These are phyloP conservation scores for Microdochium paspali DNA, from an alignment of 2,329 filamentous ascomycete genomes.

Conservation along the genomic window DNA sequence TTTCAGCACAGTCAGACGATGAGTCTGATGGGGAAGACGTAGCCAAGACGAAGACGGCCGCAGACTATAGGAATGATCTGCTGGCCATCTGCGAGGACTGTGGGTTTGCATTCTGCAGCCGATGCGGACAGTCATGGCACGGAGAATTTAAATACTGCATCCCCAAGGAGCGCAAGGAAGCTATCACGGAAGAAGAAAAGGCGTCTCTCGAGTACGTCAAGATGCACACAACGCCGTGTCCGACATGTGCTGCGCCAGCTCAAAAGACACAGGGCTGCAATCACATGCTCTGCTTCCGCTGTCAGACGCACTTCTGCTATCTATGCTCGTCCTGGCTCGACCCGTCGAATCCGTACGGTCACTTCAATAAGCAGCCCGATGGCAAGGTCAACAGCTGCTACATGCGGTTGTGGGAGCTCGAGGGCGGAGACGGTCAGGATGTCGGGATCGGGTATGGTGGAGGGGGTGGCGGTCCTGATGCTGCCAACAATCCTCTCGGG, in stretches of 20 bases:
- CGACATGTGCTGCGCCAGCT: constrained; percentile 73
- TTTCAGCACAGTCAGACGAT: constrained; percentile 45
- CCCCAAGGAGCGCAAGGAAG: constrained; percentile 54
- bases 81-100: constrained; percentile 85
- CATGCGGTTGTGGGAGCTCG: constrained; percentile 82
- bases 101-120: constrained; percentile 74
- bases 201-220: constrained; percentile 78
- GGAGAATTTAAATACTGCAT: constrained; percentile 69
- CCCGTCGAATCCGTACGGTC: constrained; percentile 71
- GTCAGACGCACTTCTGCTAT: constrained; percentile 90
- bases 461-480: no score
- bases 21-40: constrained; percentile 37
- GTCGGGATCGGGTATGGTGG: constrained; percentile 35
- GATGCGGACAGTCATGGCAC: constrained; percentile 74
- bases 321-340: constrained; percentile 83
- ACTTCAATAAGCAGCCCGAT: constrained; percentile 64
- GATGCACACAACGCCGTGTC: constrained; percentile 76
- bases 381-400: constrained; percentile 58
- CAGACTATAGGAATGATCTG: constrained; percentile 37
- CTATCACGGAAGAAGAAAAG: constrained; percentile 76
- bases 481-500: constrained; percentile 8
- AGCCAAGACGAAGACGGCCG: constrained; percentile 12
- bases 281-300: constrained; percentile 90
- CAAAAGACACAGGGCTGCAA: constrained; percentile 95
- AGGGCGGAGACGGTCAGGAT: constrained; percentile 63